Evolutionary conservation across 352 stramenopile species (phyloP), one percentile per base, ranked within the genome.

Genomic region (Phytopythium kandeliae): DNA sequence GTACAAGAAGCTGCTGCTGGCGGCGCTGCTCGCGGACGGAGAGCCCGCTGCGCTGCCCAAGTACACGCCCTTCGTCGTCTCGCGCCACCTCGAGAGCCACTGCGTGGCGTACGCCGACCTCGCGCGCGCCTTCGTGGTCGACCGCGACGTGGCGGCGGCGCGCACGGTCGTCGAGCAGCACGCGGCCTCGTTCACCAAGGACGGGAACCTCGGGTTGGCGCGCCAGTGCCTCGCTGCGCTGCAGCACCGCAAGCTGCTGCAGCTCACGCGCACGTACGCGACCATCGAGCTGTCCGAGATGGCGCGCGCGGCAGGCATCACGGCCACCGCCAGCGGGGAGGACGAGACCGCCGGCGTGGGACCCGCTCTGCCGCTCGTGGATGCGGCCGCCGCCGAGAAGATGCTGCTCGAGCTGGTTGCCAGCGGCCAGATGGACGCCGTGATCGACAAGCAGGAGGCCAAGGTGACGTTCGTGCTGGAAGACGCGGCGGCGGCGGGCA

Each of bases 1-100:
- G 24, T 90, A 86, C 74, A 93, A 93, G 67, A 92, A 92, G 48
- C 56, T 88, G 36, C 51, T 89, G 40, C 60, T 95, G 8, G 67
- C 76, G 45, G 81, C 74, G 48, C 61, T 95, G 30, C 71, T 95
- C 28, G 38, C 73, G 16, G 55, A 69, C 35, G 79, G 82, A 17
- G 68, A 91, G 25, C 35, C 49, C 4, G 65, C 71, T 3, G 37
- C 71, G 48, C 67, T 94, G 33, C 83, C 83, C 12, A 92, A 94
- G 64, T 89, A 89, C 67, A 85, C 80, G 44, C 69, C 80, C 16
- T 87, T 89, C 37, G 77, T 89, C 26, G 81, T 92, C 41, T 69
- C 74, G 30, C 77, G 83, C 57, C 66, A 86, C 45, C 57, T 92
- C 12, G 76, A 92, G 12, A 70, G 67, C 21, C 78, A 92, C 60